Evolutionary conservation across 2,329 filamentous ascomycete genomes (phyloP), one percentile per base, ranked within the genome.

Genomic region (Nigrograna mackinnonii): DNA sequence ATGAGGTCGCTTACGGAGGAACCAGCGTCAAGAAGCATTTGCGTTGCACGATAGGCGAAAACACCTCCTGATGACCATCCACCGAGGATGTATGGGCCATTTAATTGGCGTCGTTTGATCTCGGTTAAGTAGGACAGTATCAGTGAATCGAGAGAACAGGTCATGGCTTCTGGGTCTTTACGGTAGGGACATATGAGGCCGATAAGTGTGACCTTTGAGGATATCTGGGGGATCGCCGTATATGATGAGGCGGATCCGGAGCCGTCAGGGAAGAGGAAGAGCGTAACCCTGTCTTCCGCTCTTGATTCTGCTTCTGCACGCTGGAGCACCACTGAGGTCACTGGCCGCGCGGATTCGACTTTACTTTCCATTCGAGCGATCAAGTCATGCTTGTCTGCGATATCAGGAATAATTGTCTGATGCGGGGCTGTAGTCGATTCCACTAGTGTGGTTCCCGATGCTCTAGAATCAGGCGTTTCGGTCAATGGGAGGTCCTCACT

Each of bases 201-300:
- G 58, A 76, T 79, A 11, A 84, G 72, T 3, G 72, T 75, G 32
- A 80, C 64, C 20, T 76, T 63, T 5, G 71, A 47, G 5, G 70
- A n/a, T n/a, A 28, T n/a, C 24, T 28, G 68, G 9, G 83, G 24
- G 24, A 28, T 9, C 9, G 9, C 24, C n/a, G 24, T 9, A n/a
- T 28, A 28, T 9, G 24, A 28, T 9, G 9, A 9, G 9, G 24
- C 24, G n/a, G 24, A 28, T 9, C 24, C 24, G n/a, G 24, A 28
- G 24, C 24, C 24, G 24, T 28, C 24, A 28, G 24, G 24, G n/a
- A 28, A 28, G 9, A 28, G n/a, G n/a, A 28, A 28, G 24, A 28
- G 24, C 24, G 9, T 9, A 28, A 28, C n/a, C n/a, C 24, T 28
- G 9, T 61, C 71, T 50, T 68, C 79, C 69, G n/a, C n/a, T n/a